Conservation (phyloP, 331 rosid genomes). For the Rhamnella rubrinervis region DNA sequence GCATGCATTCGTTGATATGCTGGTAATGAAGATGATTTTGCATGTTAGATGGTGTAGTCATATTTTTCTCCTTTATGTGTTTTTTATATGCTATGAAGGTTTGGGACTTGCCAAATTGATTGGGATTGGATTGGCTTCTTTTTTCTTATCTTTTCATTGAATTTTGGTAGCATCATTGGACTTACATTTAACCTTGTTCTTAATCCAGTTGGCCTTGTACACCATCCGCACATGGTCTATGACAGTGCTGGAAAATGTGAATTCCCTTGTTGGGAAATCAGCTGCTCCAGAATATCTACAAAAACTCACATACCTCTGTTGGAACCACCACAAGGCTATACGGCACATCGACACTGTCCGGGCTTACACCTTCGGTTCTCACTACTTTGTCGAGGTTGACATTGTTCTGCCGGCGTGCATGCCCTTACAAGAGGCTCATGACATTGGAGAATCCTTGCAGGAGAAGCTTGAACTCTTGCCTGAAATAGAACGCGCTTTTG, state of each 20-base stretch:
- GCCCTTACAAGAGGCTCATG: constrained; percentile 93
- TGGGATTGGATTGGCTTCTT: constrained; percentile 1
- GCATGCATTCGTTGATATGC: neutral
- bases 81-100: neutral
- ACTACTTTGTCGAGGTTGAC: constrained; percentile 97
- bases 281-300: constrained; percentile 94
- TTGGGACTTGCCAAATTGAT: neutral
- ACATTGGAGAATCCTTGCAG: constrained; percentile 89
- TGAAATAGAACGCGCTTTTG: constrained; percentile 94
- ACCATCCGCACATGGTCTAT: constrained; percentile 95
- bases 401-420: constrained; percentile 83
- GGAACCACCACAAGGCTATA: constrained; percentile 93
- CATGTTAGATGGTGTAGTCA: neutral
- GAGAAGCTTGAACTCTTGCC: constrained; percentile 91
- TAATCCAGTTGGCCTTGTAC: constrained; percentile 83
- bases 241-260: constrained; percentile 94
- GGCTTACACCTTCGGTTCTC: constrained; percentile 96
- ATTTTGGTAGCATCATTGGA: constrained; percentile 1
- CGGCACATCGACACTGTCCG: constrained; percentile 89
- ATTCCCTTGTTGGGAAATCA: constrained; percentile 86
- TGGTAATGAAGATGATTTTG: neutral
- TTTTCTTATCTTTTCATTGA: neutral
- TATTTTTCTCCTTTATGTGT: too few relatives aligned
- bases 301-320: constrained; percentile 92
- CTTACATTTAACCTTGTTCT: constrained; percentile 9